Evolutionary conservation across 2,329 filamentous ascomycete genomes (phyloP), one percentile per base, ranked within the genome.

Genomic region (Ilyonectria robusta): DNA sequence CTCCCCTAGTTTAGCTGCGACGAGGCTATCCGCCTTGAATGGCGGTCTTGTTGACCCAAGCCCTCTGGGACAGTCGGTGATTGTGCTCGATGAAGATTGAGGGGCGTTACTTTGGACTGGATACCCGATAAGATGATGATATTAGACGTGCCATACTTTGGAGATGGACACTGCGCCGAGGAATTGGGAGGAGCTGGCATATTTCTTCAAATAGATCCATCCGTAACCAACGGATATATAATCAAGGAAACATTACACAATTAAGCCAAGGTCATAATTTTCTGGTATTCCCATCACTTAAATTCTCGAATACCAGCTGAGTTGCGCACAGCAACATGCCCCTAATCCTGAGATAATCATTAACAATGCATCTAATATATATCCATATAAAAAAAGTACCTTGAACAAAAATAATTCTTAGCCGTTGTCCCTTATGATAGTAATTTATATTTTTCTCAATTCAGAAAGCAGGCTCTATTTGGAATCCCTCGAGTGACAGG

Each of bases 61-160:
- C 58, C 69, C 70, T 3, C 26, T 72, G 33, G 65, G 62, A 37
- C 54, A 66, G 40, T 70, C 53, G 10, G 57, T 69, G 6, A 44
- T 44, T 33, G 21, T 61, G n/a, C 48, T 58, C 15, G 59, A 69
- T n/a, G 37, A 51, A 6, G 58, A 61, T 8, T 58, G 47, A 57
- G n/a, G 54, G 54, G 50, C n/a, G 4, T 19, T 21, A 21, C 13
- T 23, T 35, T 11, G 7, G 17, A 35, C 26, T 51, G 29, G 6
- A 46, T 21, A 46, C 6, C 17, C 4, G 2, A 42, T n/a, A 42
- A 42, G 40, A 42, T 8, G n/a, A 8, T n/a, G 8, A 42, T 40
- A 9, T 3, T 42, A n/a, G 15, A 42, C 40, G 40, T 8, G 15
- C 15, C 19, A 17, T 42, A 6, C 17, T n/a, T n/a, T 17, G 15